phyloP scores from a whole-genome alignment of 2,329 filamentous ascomycete genomes.

The Sporothrix dimorphospora region DNA sequence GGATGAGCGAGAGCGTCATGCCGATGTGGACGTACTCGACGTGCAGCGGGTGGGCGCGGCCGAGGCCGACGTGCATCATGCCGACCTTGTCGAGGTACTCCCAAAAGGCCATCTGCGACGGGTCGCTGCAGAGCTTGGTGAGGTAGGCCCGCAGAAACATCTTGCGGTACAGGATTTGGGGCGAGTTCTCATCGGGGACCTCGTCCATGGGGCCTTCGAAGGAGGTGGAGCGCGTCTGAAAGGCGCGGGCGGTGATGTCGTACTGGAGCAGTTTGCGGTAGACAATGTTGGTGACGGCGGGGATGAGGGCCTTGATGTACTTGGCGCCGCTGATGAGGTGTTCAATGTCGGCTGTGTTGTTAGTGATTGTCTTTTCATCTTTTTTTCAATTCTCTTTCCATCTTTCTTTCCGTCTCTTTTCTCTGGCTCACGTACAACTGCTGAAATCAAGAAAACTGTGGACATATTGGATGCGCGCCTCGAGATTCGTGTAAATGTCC shows the following conservation, averaged over 20 bases:
- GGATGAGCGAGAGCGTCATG: conserved; percentile 71
- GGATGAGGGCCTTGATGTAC: conserved; percentile 81
- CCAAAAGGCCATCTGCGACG: conserved; percentile 77
- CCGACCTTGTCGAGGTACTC: conserved; percentile 83
- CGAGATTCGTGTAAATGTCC: conserved; percentile 71
- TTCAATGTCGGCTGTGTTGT: conserved; percentile 65
- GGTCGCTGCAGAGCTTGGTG: conserved; percentile 73
- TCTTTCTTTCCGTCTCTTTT: too few species aligned
- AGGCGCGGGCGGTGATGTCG: conserved; percentile 80
- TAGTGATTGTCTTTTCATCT: too few species aligned
- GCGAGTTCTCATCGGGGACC: conserved; percentile 66
- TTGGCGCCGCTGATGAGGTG: conserved; percentile 70
- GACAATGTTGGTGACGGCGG: conserved; percentile 80
- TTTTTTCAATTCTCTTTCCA: too few species aligned
- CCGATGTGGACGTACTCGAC: conserved; percentile 82
- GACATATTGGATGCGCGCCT: conserved; percentile 70
- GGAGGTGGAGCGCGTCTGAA: conserved; percentile 64
- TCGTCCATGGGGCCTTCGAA: conserved; percentile 70
- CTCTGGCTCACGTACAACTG: conserved; percentile 61
- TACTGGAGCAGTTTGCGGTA: conserved; percentile 80
- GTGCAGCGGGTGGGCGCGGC: conserved; percentile 71
- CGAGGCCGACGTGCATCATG: conserved; percentile 81
- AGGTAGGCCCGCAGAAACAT: conserved; percentile 78
- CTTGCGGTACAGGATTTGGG: conserved; percentile 76
- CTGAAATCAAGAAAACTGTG: conserved; percentile 78